Conservation (phyloP, 2,329 filamentous ascomycete species). For the Madurella mycetomatis region DNA sequence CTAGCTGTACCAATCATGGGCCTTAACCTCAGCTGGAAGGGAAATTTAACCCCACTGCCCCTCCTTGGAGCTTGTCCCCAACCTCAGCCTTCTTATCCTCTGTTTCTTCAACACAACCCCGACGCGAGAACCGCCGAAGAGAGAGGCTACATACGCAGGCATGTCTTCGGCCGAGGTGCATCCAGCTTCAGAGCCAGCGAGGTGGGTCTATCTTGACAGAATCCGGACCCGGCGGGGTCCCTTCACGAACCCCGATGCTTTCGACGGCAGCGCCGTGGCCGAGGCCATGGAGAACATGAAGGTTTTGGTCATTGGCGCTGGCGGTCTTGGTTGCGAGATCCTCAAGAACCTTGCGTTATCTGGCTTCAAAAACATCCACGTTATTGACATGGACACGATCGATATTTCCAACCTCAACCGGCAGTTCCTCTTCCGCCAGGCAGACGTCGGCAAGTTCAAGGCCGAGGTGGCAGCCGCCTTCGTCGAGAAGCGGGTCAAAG, state of each 20-base stretch:
- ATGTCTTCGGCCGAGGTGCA: slow-evolving; percentile 20
- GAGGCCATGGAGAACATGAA: slow-evolving; percentile 64
- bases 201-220: slow-evolving; percentile 70
- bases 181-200: slow-evolving; percentile 21
- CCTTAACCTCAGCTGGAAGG: too few relatives aligned
- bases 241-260: slow-evolving; percentile 65
- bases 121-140: background rate
- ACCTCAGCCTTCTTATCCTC: background rate
- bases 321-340: slow-evolving; percentile 92
- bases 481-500: slow-evolving; percentile 82
- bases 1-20: too few relatives aligned
- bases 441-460: slow-evolving; percentile 90
- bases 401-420: slow-evolving; percentile 97
- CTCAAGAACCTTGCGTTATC: slow-evolving; percentile 93
- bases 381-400: slow-evolving; percentile 99
- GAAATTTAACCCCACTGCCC: background rate
- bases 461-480: slow-evolving; percentile 90
- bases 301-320: slow-evolving; percentile 78
- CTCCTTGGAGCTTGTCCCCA: background rate
- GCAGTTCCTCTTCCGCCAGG: slow-evolving; percentile 89
- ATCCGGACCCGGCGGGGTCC: slow-evolving; percentile 74
- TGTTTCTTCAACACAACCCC: background rate
- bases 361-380: slow-evolving; percentile 94
- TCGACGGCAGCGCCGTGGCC: slow-evolving; percentile 48
- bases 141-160: background rate